Conservation (phyloP, 1,139 yeast genomes). For the Magnusiomyces clavatus region DNA sequence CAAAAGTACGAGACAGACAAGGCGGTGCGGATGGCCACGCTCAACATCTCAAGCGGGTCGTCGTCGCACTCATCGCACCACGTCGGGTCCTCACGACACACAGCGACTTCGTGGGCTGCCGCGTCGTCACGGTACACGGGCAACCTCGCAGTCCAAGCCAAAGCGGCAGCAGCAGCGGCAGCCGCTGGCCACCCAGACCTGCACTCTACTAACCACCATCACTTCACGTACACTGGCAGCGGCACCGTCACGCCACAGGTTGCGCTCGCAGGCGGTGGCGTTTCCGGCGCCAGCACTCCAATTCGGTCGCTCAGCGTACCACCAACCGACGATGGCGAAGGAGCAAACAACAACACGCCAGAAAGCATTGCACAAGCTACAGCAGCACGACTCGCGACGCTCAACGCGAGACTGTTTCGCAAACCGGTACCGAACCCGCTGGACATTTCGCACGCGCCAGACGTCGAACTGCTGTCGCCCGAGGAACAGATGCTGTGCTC, state of each 20-base stretch:
- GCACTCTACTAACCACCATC: constrained; percentile 4
- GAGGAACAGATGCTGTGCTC: constrained; percentile 86
- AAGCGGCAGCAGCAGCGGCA: background rate
- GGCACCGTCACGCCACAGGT: background rate
- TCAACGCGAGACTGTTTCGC: constrained; percentile 18
- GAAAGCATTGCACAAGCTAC: constrained; percentile 11
- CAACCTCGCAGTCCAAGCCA: background rate
- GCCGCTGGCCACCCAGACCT: constrained; percentile 1
- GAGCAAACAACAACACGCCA: constrained; percentile 14
- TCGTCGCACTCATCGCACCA: constrained; percentile 6
- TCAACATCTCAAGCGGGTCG: constrained; percentile 12
- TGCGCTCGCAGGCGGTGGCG: too few relatives aligned
- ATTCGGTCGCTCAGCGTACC: background rate
- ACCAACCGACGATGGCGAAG: background rate
- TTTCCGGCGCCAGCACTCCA: background rate
- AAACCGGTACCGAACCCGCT: constrained; percentile 30
- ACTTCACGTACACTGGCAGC: constrained; percentile 1
- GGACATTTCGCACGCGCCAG: constrained; percentile 80
- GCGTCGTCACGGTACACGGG: constrained; percentile 7
- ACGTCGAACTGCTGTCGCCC: constrained; percentile 68
- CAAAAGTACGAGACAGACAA: constrained; percentile 83
- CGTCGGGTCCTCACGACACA: constrained; percentile 9
- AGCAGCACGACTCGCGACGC: constrained; percentile 10
- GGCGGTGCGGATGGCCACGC: constrained; percentile 34
- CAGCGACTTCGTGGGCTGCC: constrained; percentile 11